Evolutionary conservation across 352 stramenopile species (phyloP), one percentile per base, ranked within the genome.

Genomic region (Thalassiosira hispida): DNA sequence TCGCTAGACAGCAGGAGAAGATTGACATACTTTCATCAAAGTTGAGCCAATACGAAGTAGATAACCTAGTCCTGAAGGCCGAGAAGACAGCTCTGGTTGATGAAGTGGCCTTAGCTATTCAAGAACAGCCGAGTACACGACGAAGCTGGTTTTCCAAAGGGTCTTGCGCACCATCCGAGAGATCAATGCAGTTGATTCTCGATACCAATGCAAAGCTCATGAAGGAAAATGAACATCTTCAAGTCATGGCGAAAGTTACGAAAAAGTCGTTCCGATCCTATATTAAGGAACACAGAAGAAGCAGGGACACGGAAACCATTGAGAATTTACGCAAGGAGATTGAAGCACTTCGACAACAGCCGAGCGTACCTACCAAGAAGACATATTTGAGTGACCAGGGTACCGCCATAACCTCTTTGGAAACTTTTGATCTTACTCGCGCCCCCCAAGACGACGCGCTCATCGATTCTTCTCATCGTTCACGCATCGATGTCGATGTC

Each of bases 1-100:
- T 68, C 12, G 59, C 59, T 8, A 25, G 27, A 14, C 59, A 68
- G 20, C 33, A 68, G 29, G 59, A 56, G 8, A 31, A 12, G 14
- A 68, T 68, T 20, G 59, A 68, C 18, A 38, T 6, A 20, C 35
- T 68, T 7, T 57, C 59, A 16, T 55, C 35, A 14, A 22, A 55
- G 9, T 49, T 55, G n/a, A 49, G 33, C 4, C 9, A 7, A 53
- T 38, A 8, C 8, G 3, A 38, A 38, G 31, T 38, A 9, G 31
- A 38, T 3, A 62, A 62, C 18, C 5, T 38, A 38, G 53, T 31
- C 16, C 53, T 62, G 2, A 38, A 27, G 23, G 18, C 53, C 53
- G 53, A 62, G 53, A 27, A 38, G 2, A 6, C 5, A 31, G n/a
- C 16, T 7, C 18, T 38, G 20, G 23, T 62, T 27, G 12, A 62